Evolutionary conservation across 345 rosid species (phyloP).

Genomic region (Linum lewisii): DNA sequence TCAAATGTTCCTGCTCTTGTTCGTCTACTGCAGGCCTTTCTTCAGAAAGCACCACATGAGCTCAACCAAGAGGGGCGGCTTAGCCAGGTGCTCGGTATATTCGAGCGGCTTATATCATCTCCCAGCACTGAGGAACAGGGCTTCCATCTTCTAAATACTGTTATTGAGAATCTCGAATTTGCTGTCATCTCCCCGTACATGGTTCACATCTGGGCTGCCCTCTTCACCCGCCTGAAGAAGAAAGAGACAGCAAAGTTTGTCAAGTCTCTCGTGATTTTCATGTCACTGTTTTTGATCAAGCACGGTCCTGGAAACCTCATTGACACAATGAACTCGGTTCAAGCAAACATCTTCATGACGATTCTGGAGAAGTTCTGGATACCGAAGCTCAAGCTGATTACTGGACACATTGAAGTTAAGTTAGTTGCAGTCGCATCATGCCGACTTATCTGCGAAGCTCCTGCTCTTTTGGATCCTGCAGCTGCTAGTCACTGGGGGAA

Average conservation of each 20-base stretch:
- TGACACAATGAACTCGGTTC: conserved; percentile 74
- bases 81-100: conserved; percentile 80
- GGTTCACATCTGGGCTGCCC: conserved; percentile 59
- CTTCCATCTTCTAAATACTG: conserved; percentile 84
- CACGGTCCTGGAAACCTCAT: conserved; percentile 63
- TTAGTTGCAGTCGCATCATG: conserved; percentile 74
- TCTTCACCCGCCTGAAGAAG: conserved; percentile 64
- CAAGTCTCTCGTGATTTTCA: conserved; percentile 69
- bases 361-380: conserved; percentile 87
- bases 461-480: conserved; percentile 53
- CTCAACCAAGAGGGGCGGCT: conserved; percentile 68
- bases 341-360: conserved; percentile 40
- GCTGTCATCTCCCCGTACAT: conserved; percentile 47
- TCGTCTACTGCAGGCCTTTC: conserved; percentile 95
- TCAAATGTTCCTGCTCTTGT: conserved; percentile 98
- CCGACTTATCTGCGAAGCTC: conserved; percentile 72
- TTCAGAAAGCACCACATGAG: conserved; percentile 82
- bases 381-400: conserved; percentile 68
- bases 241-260: conserved; percentile 55
- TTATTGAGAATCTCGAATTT: conserved; percentile 73
- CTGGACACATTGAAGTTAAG: conserved; percentile 68
- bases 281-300: conserved; percentile 89
- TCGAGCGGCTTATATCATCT: conserved; percentile 53
- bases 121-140: conserved; percentile 92
- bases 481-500: conserved; percentile 62